Evolutionary conservation across 495 filamentous ascomycete species (phyloP).

Genomic region (Podospora sp.): DNA sequence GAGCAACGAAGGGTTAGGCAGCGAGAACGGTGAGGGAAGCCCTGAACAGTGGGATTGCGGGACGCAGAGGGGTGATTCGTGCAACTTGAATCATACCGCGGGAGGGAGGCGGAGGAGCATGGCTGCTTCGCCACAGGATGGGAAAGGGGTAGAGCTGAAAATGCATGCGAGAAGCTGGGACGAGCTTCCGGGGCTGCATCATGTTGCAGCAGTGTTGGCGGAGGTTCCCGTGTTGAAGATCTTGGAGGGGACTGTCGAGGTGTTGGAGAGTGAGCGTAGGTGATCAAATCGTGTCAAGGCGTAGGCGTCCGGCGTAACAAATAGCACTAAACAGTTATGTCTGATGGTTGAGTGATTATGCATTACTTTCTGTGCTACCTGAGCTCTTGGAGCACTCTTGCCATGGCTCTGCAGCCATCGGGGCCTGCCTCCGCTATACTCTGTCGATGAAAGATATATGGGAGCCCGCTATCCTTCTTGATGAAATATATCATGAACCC

Average conservation of each 20-base stretch:
- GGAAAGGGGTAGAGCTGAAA: constrained; percentile 32
- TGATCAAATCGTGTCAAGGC: not conserved
- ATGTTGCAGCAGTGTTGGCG: constrained; percentile 51
- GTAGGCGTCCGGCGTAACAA: no score
- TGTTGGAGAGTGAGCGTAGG: not conserved
- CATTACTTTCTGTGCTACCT: not conserved
- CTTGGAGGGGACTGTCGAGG: constrained; percentile 48
- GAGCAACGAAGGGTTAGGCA: no score
- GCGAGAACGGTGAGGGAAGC: no score
- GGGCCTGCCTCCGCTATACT: no score
- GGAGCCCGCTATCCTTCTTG: no score
- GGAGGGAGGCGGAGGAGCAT: not conserved
- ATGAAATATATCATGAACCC: not conserved
- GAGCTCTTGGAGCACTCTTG: not conserved
- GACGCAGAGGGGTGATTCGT: no score
- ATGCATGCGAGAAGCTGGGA: constrained; percentile 52
- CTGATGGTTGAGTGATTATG: not conserved
- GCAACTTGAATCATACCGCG: not conserved
- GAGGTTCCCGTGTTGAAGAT: constrained; percentile 59
- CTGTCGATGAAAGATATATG: no score
- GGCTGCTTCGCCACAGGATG: not conserved
- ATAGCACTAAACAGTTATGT: not conserved
- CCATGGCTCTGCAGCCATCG: not conserved
- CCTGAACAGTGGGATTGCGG: not conserved
- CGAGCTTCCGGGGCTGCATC: constrained; percentile 57